Conservation (phyloP, 352 stramenopile species). For the Aphanomyces astaci region DNA sequence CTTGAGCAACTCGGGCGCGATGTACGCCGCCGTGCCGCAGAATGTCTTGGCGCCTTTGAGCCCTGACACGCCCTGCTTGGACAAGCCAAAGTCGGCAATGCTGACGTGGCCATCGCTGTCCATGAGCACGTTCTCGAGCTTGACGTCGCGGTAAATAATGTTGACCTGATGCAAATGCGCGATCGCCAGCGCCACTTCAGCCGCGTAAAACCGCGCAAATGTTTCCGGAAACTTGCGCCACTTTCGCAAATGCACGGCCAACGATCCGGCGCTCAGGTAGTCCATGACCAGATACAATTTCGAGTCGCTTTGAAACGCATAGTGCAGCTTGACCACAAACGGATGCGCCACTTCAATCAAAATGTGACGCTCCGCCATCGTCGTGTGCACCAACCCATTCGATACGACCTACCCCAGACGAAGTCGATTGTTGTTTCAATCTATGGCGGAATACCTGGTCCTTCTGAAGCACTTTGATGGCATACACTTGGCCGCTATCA, state of each 20-base stretch:
- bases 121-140: conserved; percentile 58
- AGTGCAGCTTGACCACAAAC: conserved; percentile 59
- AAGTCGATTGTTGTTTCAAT: neutral
- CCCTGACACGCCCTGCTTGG: conserved; percentile 34
- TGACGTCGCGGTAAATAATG: conserved; percentile 64
- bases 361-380: conserved; percentile 37
- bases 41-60: conserved; percentile 34
- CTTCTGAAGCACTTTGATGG: conserved; percentile 56
- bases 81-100: conserved; percentile 51
- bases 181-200: conserved; percentile 66
- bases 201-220: conserved; percentile 34
- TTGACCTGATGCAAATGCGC: conserved; percentile 48
- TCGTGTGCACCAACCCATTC: conserved; percentile 40
- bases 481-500: conserved; percentile 70
- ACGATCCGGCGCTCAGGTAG: conserved; percentile 34
- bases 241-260: conserved; percentile 39
- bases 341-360: conserved; percentile 39
- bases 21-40: conserved; percentile 56
- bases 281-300: conserved; percentile 46
- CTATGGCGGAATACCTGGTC: conserved; percentile 5
- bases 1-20: conserved; percentile 50
- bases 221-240: conserved; percentile 29
- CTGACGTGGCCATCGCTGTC: conserved; percentile 43
- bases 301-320: conserved; percentile 45
- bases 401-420: conserved; percentile 28